These are phyloP conservation scores for Kodamaea lidongshanica DNA, from an alignment of 805 yeast species.

Conservation along the genomic window DNA sequence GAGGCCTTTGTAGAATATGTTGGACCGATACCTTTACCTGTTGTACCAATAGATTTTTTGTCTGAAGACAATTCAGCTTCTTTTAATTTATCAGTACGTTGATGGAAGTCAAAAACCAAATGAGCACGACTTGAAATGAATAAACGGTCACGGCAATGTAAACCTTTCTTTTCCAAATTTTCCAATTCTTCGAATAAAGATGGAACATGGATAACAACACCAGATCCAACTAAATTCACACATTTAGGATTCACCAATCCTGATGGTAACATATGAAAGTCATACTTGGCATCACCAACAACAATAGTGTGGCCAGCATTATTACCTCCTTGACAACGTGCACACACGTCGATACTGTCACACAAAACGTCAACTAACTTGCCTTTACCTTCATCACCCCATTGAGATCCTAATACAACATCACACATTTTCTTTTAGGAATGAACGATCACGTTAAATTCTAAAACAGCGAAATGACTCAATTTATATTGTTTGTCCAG, in stretches of 20 bases:
- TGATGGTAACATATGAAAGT: conserved; percentile 97
- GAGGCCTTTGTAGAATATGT: conserved; percentile 95
- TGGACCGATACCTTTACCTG: conserved; percentile 99
- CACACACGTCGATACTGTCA: conserved; percentile 93
- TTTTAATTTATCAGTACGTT: conserved; percentile 89
- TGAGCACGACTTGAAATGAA: conserved; percentile 93
- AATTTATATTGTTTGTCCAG: too few relatives aligned
- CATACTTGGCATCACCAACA: conserved; percentile 81
- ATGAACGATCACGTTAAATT: conserved; percentile 26
- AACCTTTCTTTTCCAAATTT: conserved; percentile 75
- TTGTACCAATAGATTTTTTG: conserved; percentile 90
- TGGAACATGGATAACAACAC: conserved; percentile 94
- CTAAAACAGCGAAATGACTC: too few relatives aligned
- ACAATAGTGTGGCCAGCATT: conserved; percentile 99
- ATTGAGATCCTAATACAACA: conserved; percentile 96
- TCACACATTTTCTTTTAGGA: conserved; percentile 51
- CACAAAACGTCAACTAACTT: conserved; percentile 92
- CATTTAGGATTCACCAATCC: conserved; percentile 96
- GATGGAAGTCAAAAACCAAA: conserved; percentile 96
- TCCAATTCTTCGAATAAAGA: conserved; percentile 85
- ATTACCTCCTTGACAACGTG: conserved; percentile 98
- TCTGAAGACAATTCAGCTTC: conserved; percentile 80
- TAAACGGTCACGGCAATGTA: conserved; percentile 66
- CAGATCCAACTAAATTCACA: conserved; percentile 84
- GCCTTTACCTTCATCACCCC: conserved; percentile 99